A percentile compares a stretch with the other conserved stretches of the same genome.
phyloP scores from a whole-genome alignment of 352 stramenopile genomes.

The Pythium sukuiense region DNA sequence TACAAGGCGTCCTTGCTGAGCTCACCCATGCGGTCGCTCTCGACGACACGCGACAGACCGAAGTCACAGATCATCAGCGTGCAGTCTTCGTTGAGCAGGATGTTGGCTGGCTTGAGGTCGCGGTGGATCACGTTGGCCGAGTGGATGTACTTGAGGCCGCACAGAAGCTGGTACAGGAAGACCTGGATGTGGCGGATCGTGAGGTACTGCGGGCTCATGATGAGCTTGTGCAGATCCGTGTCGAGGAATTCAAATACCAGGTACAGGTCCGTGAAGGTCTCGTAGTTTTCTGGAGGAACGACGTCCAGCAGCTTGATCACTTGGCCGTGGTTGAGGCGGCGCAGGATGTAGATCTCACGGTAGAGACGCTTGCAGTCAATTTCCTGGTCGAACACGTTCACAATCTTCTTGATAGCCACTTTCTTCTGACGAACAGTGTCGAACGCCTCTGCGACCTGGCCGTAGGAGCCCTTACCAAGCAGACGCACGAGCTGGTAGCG shows the following conservation, averaged over 20 bases:
- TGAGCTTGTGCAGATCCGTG: constrained; percentile 93
- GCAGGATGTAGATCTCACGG: constrained; percentile 87
- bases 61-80: constrained; percentile 89
- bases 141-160: constrained; percentile 96
- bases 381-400: constrained; percentile 87
- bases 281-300: constrained; percentile 79
- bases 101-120: constrained; percentile 89
- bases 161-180: constrained; percentile 96
- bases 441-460: constrained; percentile 82
- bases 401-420: constrained; percentile 89
- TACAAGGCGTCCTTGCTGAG: constrained; percentile 69
- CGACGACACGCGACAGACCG: constrained; percentile 78
- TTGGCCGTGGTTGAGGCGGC: constrained; percentile 75
- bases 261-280: constrained; percentile 90
- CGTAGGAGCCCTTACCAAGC: constrained; percentile 84
- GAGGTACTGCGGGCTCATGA: constrained; percentile 92
- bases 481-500: constrained; percentile 81
- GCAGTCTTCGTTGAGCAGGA: constrained; percentile 87
- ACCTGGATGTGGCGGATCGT: constrained; percentile 96
- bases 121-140: constrained; percentile 89
- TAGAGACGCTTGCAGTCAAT: constrained; percentile 88
- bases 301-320: constrained; percentile 85
- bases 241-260: constrained; percentile 93
- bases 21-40: constrained; percentile 76
- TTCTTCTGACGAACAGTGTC: constrained; percentile 79